Evolutionary conservation across 305 asterid species (phyloP), one percentile per base, ranked within the genome.

Genomic region (Salvia sclarea): DNA sequence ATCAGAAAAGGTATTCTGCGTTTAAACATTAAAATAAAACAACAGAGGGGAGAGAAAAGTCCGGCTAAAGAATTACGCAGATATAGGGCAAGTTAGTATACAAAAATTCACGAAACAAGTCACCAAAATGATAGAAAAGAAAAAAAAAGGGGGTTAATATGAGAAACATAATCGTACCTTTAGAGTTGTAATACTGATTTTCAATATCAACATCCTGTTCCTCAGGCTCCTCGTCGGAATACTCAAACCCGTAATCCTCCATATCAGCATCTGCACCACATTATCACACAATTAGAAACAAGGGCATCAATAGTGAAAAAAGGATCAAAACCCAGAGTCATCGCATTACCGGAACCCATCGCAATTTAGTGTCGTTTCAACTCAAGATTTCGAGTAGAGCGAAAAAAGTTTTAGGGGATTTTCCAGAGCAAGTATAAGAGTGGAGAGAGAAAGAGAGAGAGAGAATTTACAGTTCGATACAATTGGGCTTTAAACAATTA

Each of bases 181-280:
- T 92, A 4, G 98, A 88, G 76, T 92, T 92, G 86, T 92, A 90
- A 73, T 90, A 92, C 75, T 92, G 96, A 75, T 92, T 92, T 78
- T 90, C 98, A 60, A 92, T 88, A 82, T 92, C 98, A 59, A 90
- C 96, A 70, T 92, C 95, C 80, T 90, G 96, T 64, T 92, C 98
- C 73, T 90, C 96, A 4, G 89, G 96, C 71, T 92, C 98, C 70
- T 92, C 97, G 68, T 92, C 97, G 7, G 97, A 92, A 81, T 92
- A 92, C 84, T 92, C 97, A 66, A 92, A 92, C 37, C 97, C 98
- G 57, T 90, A 92, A 71, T 92, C 97, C 83, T 92, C 98, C 97
- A 92, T 90, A 83, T 92, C 97, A 64, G 95, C 97, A 79, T 90
- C 94, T 90, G 65, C 80, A 63, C 61, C 66, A 44, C 56, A 68